Percentiles rank a stretch among this genome's conserved stretches.
Conservation (phyloP, 306 rosid species). For the Purshia tridentata region DNA sequence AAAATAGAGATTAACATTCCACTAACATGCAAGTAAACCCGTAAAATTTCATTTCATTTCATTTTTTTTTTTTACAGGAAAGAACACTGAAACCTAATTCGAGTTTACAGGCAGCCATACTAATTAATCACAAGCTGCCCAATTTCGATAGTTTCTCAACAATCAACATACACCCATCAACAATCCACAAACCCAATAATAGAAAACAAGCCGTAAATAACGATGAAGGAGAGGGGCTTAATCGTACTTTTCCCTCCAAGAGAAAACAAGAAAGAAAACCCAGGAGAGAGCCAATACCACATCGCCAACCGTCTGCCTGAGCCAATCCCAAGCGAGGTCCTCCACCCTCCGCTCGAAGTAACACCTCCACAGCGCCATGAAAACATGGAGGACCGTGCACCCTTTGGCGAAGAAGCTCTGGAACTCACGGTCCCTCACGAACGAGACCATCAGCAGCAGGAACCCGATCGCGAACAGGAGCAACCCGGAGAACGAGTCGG, state of each 20-base stretch:
- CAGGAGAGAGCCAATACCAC: slow-evolving; percentile 71
- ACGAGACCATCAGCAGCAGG: slow-evolving; percentile 81
- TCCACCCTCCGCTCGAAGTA: slow-evolving; percentile 81
- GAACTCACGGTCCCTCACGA: slow-evolving; percentile 74
- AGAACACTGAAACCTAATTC: background rate
- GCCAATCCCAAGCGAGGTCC: slow-evolving; percentile 92
- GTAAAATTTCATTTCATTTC: background rate
- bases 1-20: slow-evolving; percentile 1
- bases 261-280: slow-evolving; percentile 79
- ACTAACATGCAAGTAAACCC: background rate
- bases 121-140: background rate
- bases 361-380: slow-evolving; percentile 86
- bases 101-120: background rate
- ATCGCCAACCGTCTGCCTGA: slow-evolving; percentile 88
- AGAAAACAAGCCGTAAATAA: background rate
- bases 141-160: background rate
- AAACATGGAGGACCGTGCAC: slow-evolving; percentile 60
- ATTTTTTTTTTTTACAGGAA: background rate
- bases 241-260: slow-evolving; percentile 97
- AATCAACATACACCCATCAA: background rate
- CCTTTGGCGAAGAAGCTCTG: slow-evolving; percentile 87
- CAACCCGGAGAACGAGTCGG: slow-evolving; percentile 88
- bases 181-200: background rate
- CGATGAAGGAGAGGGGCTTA: slow-evolving; percentile 14
- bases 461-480: slow-evolving; percentile 80